Evolutionary conservation across 495 filamentous ascomycete genomes (phyloP).

Genomic region (Neurospora sp.): DNA sequence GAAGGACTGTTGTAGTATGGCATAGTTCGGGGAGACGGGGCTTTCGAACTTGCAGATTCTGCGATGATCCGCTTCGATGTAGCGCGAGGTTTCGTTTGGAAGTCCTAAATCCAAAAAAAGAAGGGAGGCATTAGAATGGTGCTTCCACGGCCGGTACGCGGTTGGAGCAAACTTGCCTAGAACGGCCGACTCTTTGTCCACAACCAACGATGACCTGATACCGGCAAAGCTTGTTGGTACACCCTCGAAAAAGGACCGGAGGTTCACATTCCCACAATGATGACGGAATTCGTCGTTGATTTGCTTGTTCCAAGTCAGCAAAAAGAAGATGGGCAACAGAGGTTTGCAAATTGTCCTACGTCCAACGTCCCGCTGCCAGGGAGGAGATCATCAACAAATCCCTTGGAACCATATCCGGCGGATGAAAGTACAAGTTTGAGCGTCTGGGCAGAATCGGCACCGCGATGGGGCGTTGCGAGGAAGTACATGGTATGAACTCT

Average conservation of each 20-base stretch:
- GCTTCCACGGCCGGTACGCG: too few relatives aligned
- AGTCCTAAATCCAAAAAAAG: slow-evolving; percentile 18
- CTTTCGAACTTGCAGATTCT: slow-evolving; percentile 16
- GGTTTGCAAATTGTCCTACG: not conserved
- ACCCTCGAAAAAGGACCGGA: slow-evolving; percentile 43
- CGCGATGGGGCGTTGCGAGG: slow-evolving; percentile 21
- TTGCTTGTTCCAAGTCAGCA: slow-evolving; percentile 12
- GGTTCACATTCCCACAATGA: slow-evolving; percentile 15
- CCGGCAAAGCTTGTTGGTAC: slow-evolving; percentile 22
- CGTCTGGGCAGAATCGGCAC: slow-evolving; percentile 10
- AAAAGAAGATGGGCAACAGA: not conserved
- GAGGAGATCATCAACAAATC: slow-evolving; percentile 32
- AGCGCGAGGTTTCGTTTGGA: slow-evolving; percentile 25
- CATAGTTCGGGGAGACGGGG: slow-evolving; percentile 14
- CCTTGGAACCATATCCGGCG: slow-evolving; percentile 14
- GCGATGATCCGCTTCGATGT: slow-evolving; percentile 36
- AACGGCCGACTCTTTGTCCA: slow-evolving; percentile 34
- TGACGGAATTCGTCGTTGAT: slow-evolving; percentile 41
- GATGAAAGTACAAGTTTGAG: slow-evolving; percentile 3
- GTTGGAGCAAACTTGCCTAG: slow-evolving; percentile 6
- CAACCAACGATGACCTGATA: slow-evolving; percentile 22
- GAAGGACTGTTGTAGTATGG: slow-evolving; percentile 12
- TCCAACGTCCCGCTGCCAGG: slow-evolving; percentile 16
- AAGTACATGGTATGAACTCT: slow-evolving; percentile 20
- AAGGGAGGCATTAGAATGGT: too few relatives aligned